Evolutionary conservation across 148 eudicot genomes (phyloP).

Genomic region (Rhododendron henanense): DNA sequence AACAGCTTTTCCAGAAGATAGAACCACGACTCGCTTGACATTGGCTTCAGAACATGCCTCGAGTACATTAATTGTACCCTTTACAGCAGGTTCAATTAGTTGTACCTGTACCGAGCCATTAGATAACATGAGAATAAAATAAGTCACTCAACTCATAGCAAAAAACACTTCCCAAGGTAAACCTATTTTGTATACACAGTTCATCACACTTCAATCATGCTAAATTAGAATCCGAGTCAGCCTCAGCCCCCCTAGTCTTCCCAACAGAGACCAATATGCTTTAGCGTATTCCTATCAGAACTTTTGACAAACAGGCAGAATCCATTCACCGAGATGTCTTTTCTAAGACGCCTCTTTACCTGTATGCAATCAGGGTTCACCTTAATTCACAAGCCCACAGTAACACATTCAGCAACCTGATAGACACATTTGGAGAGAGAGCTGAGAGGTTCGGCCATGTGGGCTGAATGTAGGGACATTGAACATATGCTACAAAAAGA

Average conservation of each 20-base stretch:
- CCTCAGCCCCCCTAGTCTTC: background rate
- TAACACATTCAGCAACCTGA: background rate
- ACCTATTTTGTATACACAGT: background rate
- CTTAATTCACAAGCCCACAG: background rate
- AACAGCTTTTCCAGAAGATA: conserved; percentile 45
- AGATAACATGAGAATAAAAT: background rate
- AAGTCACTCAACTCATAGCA: background rate
- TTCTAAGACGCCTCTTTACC: background rate
- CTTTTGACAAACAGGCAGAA: background rate
- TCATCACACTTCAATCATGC: background rate
- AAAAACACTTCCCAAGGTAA: background rate
- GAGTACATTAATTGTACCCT: conserved; percentile 46
- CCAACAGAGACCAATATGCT: background rate
- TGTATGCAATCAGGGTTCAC: background rate
- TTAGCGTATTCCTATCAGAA: background rate
- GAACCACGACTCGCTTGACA: conserved; percentile 36
- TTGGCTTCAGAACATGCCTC: conserved; percentile 37
- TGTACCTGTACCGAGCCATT: conserved; percentile 28
- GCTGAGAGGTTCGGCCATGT: background rate
- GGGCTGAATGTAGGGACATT: background rate
- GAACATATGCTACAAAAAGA: background rate
- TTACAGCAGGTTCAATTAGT: conserved; percentile 45
- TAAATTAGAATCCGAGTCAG: background rate
- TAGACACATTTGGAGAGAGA: background rate
- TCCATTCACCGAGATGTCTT: background rate